A percentile compares a stretch with the other conserved stretches of the same genome.
Conservation (phyloP, 345 rosid genomes). For the Lepidium africanum region DNA sequence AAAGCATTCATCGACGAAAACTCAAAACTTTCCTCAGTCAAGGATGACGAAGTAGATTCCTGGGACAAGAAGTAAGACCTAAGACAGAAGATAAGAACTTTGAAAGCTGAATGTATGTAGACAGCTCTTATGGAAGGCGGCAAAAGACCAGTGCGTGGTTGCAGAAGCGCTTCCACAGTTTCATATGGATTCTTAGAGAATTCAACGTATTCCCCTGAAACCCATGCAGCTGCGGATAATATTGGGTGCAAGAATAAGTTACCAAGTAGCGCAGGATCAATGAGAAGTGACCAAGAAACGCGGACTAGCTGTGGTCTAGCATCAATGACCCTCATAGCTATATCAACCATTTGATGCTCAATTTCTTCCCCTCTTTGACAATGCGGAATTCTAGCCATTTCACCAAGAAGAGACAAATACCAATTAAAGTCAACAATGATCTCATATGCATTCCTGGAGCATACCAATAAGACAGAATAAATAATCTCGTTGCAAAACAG, state of each 20-base stretch:
- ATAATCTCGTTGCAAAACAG: conserved; percentile 83
- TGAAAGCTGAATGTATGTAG: conserved; percentile 69
- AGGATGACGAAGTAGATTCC: conserved; percentile 18
- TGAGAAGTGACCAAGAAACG: conserved; percentile 64
- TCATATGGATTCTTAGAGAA: conserved; percentile 61
- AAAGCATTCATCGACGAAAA: conserved; percentile 22
- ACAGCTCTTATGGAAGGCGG: conserved; percentile 55
- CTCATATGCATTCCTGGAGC: conserved; percentile 62
- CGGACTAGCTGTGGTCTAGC: conserved; percentile 71
- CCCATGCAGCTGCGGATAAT: conserved; percentile 90
- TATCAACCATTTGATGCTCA: conserved; percentile 78
- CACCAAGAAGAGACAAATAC: conserved; percentile 87
- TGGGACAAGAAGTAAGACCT: conserved; percentile 33
- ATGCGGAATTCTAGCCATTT: conserved; percentile 77
- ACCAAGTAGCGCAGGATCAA: conserved; percentile 97
- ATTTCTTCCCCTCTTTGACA: conserved; percentile 83
- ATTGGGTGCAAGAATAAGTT: conserved; percentile 65
- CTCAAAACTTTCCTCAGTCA: conserved; percentile 23
- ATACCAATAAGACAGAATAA: conserved; percentile 60
- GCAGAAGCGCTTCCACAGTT: conserved; percentile 73
- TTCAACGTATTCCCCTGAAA: conserved; percentile 76
- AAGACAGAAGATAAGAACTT: conserved; percentile 50
- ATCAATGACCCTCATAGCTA: conserved; percentile 84
- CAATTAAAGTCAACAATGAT: conserved; percentile 81
- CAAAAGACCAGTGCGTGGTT: conserved; percentile 80